phyloP scores from a whole-genome alignment of 768 basidiomycete genomes.

The Tulasnella sp. region DNA sequence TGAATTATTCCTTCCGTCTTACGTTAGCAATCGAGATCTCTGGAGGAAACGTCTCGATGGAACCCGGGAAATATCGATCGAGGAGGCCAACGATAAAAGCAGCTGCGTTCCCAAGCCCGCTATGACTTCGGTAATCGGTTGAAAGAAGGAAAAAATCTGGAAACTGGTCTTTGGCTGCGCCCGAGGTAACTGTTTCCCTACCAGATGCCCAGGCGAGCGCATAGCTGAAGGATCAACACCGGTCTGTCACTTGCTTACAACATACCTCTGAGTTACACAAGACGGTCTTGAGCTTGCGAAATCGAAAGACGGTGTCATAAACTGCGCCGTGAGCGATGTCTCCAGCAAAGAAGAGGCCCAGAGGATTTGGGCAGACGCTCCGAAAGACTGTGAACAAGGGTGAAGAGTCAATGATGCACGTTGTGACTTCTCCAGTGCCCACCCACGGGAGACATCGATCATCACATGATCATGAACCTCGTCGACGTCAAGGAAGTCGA shows the following conservation, averaged over 20 bases:
- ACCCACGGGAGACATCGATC: slow-evolving; percentile 65
- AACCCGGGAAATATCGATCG: background rate
- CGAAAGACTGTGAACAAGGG: slow-evolving; percentile 29
- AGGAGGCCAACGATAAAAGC: background rate
- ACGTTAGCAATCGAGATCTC: background rate
- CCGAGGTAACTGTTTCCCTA: too few relatives aligned
- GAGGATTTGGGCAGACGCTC: background rate
- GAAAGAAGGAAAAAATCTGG: slow-evolving; percentile 24
- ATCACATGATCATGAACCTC: slow-evolving; percentile 74
- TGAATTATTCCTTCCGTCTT: background rate
- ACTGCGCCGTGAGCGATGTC: slow-evolving; percentile 18
- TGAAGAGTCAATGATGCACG: too few relatives aligned
- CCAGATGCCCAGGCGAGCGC: too few relatives aligned
- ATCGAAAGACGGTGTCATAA: background rate
- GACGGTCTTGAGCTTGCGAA: slow-evolving; percentile 3
- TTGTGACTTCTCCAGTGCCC: too few relatives aligned
- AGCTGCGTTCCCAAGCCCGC: slow-evolving; percentile 16
- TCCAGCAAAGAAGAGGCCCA: slow-evolving; percentile 27
- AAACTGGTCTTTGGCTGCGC: too few relatives aligned
- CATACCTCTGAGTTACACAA: slow-evolving; percentile 10
- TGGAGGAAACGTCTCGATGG: slow-evolving; percentile 15
- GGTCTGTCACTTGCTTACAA: too few relatives aligned
- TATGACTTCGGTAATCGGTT: slow-evolving; percentile 28
- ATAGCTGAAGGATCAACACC: too few relatives aligned
- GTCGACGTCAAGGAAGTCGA: slow-evolving; percentile 71